Base-by-base conservation (phyloP, 257 asterid genomes). In the Osmanthus fragrans region DNA sequence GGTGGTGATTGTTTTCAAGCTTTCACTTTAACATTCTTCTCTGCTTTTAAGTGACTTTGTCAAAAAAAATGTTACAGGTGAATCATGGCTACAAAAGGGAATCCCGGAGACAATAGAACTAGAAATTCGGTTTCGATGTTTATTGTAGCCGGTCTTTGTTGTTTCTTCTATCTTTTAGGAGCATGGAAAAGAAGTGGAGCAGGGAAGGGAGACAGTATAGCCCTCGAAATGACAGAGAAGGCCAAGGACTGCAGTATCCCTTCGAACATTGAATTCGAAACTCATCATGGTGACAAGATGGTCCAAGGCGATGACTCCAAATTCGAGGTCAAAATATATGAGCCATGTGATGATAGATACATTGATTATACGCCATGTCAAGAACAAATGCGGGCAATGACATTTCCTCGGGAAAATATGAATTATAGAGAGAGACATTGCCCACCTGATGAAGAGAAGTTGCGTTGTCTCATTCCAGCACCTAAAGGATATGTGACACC, bases 181-280 rank as follows among this genome's bases (percentile, higher is more conserved):
- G 84, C 86, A 63, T 86, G 89, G 87, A 81, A 86, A 73, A 84
- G 76, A 77, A 84, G 89, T 68, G 89, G 87, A 45, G 80, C 79
- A 12, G 89, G 87, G 34, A 86, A 84, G 83, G 87, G 89, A 74
- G 89, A 86, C 69, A 76, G 72, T 58, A 86, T 86, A 76, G 89
- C 89, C 23, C 72, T 76, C 7, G 76, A 76, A 68, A 82, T 86
- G 67, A 86, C 87, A n/a, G 77, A 83, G 56, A 77, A 58, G 58
- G 83, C 86, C 18, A 80, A 80, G 47, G 86, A 81, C 27, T 86
- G 89, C 64, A 74, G 76, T 39, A 40, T 81, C 65, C 77, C 84
- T 7, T 60, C 87, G 25, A 83, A 81, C 80, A 76, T 86, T 23
- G 82, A 79, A 70, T 65, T 76, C 23, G 84, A 86, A 77, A 86